Base-by-base conservation (phyloP, 2,329 filamentous ascomycete species). In the Pyrenophora teres region DNA sequence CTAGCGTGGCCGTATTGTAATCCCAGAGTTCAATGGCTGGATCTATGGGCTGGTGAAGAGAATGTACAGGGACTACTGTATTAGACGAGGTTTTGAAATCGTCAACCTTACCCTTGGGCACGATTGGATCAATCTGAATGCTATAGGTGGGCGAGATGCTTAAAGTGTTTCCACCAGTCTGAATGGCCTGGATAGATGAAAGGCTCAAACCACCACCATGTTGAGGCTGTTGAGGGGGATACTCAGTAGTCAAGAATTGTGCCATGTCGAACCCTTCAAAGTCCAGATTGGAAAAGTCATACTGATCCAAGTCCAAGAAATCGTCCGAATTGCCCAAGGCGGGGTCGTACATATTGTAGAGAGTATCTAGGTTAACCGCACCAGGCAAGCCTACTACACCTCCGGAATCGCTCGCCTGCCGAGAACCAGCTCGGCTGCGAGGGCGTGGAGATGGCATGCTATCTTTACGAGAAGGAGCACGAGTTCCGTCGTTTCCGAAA, bases 361-460 rank as follows among this genome's bases (percentile, higher is more conserved):
- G 33, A 18, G 54, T 42, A 10, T 39, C 39, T 9, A 35, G 41
- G 15, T 48, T 40, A 12, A 49, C 40, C 30, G 44, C n/a, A 40
- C 33, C 40, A 33, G 48, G 42, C 21, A 56, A 43, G 37, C 53
- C 43, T 31, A 54, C 37, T 18, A 48, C 35, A 43, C 44, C 55
- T n/a, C 27, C 40, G 43, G 36, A 48, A 38, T 27, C 36, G n/a
- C 32, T 49, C 9, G 32, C 16, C 18, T 48, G 39, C 18, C 40
- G 55, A 38, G 46, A 50, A 33, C 45, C 44, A 27, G 39, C 40
- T 40, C 46, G 46, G 18, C 25, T 54, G 25, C 39, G 35, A n/a
- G 32, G 50, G 36, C 38, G 38, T 40, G 27, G 13, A 9, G 18
- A n/a, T 31, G 31, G 23, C 27, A 46, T 45, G 15, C 12, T 44